These are phyloP conservation scores for Syzygium aqueum DNA, from an alignment of 345 rosid species.

Conservation along the genomic window DNA sequence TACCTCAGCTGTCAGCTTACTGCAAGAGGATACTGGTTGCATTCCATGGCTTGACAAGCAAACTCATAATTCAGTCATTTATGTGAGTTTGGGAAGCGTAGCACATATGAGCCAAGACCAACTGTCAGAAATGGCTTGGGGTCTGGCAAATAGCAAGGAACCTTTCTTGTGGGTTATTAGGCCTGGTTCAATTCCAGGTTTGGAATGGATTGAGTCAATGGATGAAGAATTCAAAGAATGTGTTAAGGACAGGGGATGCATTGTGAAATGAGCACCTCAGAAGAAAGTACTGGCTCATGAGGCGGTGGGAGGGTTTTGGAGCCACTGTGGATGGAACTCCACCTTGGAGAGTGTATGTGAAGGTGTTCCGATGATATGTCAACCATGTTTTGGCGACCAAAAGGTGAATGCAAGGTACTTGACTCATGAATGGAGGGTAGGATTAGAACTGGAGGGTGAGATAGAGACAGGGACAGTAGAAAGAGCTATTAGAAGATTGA, in stretches of 20 bases:
- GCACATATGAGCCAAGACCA: not conserved
- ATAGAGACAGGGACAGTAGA: slow-evolving; percentile 16
- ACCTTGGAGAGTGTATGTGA: slow-evolving; percentile 30
- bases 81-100: slow-evolving; percentile 13
- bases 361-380: slow-evolving; percentile 39
- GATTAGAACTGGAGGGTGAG: slow-evolving; percentile 16
- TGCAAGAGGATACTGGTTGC: slow-evolving; percentile 13
- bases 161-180: slow-evolving; percentile 19
- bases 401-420: slow-evolving; percentile 29
- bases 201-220: not conserved
- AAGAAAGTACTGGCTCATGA: slow-evolving; percentile 25
- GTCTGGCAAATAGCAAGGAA: slow-evolving; percentile 6
- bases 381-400: slow-evolving; percentile 26
- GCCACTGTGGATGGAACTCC: slow-evolving; percentile 49
- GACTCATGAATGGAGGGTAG: slow-evolving; percentile 30
- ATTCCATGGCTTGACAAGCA: slow-evolving; percentile 15
- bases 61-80: slow-evolving; percentile 2
- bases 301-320: slow-evolving; percentile 34
- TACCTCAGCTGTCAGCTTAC: slow-evolving; percentile 1
- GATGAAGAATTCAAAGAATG: not conserved
- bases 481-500: slow-evolving; percentile 16
- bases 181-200: not conserved
- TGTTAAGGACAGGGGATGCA: slow-evolving; percentile 20
- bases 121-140: slow-evolving; percentile 15
- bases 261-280: slow-evolving; percentile 42